Percentiles rank a stretch among this genome's conserved stretches.
phyloP scores from a whole-genome alignment of 768 basidiomycete species.

The Amanita pallidorosea region DNA sequence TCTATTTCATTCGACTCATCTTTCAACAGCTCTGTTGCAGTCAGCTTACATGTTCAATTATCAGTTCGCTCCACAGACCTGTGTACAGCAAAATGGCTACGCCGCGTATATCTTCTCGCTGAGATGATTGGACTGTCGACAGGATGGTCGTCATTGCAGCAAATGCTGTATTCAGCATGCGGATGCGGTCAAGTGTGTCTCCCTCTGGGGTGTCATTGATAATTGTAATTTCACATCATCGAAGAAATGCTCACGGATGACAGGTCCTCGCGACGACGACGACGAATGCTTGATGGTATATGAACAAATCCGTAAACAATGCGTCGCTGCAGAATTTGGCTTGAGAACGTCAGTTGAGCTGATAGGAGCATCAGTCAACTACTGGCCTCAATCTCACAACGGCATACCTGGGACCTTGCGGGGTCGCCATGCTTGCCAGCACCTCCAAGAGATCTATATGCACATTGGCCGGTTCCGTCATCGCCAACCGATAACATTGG shows the following conservation, averaged over 20 bases:
- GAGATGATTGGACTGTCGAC: conserved; percentile 37
- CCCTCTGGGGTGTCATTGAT: conserved; percentile 26
- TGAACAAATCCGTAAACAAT: conserved; percentile 77
- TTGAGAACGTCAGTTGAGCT: conserved; percentile 26
- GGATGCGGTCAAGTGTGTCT: conserved; percentile 43
- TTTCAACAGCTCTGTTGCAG: conserved; percentile 57
- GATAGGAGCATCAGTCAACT: neutral
- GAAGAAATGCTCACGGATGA: conserved; percentile 32
- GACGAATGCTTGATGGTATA: conserved; percentile 69
- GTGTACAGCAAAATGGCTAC: conserved; percentile 73
- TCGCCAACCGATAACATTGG: conserved; percentile 80
- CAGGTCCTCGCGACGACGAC: conserved; percentile 39
- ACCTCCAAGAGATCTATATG: conserved; percentile 68
- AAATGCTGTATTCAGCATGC: conserved; percentile 56
- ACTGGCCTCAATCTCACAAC: neutral
- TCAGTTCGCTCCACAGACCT: conserved; percentile 28
- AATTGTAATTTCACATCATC: neutral
- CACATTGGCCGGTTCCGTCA: conserved; percentile 70
- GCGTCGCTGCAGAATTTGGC: conserved; percentile 38
- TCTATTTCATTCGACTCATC: conserved; percentile 78
- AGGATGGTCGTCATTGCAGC: conserved; percentile 51
- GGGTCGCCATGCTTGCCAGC: conserved; percentile 44
- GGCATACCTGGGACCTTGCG: conserved; percentile 20
- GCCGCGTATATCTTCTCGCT: conserved; percentile 68
- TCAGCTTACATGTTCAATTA: neutral